These are phyloP conservation scores for Brassica rapa DNA, from an alignment of 345 rosid genomes.

Conservation along the genomic window DNA sequence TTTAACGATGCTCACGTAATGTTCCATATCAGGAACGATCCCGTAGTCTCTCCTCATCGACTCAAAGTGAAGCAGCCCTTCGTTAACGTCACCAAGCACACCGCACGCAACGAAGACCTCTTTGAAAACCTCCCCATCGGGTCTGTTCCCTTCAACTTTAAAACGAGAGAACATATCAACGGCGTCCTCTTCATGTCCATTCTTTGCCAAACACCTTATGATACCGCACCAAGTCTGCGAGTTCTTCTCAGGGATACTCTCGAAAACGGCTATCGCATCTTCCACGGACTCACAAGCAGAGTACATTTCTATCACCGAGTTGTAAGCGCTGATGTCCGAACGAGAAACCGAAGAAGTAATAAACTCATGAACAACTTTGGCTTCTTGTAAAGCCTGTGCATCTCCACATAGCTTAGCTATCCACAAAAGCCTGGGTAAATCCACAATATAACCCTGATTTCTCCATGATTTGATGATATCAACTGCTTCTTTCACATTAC, in stretches of 20 bases:
- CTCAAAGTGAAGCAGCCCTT: constrained; percentile 72
- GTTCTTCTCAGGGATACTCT: constrained; percentile 52
- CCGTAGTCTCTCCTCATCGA: constrained; percentile 67
- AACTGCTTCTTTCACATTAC: constrained; percentile 58
- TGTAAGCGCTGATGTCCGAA: constrained; percentile 45
- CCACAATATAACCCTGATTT: constrained; percentile 46
- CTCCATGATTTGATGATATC: constrained; percentile 48
- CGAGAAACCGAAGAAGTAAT: constrained; percentile 40
- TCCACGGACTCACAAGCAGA: constrained; percentile 54
- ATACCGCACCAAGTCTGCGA: constrained; percentile 64
- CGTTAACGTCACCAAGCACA: constrained; percentile 61
- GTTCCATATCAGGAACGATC: constrained; percentile 62
- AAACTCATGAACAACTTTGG: constrained; percentile 53
- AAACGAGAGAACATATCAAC: constrained; percentile 62
- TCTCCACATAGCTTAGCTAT: constrained; percentile 65
- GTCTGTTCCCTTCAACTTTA: constrained; percentile 61
- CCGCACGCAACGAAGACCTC: constrained; percentile 67
- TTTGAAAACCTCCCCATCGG: constrained; percentile 59
- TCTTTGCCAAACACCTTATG: constrained; percentile 66
- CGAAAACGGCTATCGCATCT: constrained; percentile 53
- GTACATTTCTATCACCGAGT: constrained; percentile 69
- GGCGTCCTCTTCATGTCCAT: constrained; percentile 72
- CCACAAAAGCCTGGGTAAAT: constrained; percentile 46
- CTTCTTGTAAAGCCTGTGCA: constrained; percentile 57
- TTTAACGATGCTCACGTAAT: constrained; percentile 56